Evolutionary conservation across 305 asterid species (phyloP), one percentile per base, ranked within the genome.

Genomic region (Andrographis paniculata): DNA sequence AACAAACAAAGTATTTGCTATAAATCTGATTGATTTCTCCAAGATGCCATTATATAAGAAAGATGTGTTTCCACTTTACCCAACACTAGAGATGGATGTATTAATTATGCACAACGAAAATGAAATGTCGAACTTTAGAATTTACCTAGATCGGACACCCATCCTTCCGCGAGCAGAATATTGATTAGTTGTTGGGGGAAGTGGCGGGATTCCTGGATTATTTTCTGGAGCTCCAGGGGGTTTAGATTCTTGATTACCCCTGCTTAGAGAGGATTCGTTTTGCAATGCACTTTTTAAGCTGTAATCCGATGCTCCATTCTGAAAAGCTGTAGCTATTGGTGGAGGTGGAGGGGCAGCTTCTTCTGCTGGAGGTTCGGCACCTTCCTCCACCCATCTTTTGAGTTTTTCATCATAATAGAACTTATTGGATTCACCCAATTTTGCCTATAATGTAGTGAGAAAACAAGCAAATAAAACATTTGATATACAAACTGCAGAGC

Each of bases 361-460:
- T 65, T 67, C 80, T 30, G 82, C 75, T 21, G 93, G 91, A 46
- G 72, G 76, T 28, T 59, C 86, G 48, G 75, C 89, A 23, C 99
- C 96, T 79, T 87, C 92, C 81, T 87, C 96, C 47, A 92, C 95
- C 99, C 99, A 92, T 71, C 95, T 81, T 75, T 87, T 81, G 52
- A 87, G 93, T 51, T 81, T 79, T 41, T 84, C 93, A 45, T 87
- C 93, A 45, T 79, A 92, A 62, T 81, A 79, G 31, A 87, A 87
- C 80, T 92, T 87, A 62, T 92, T 92, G 20, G 72, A 40, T 10
- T 87, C 94, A 28, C 99, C 99, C 78, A 92, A 72, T 74, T 87
- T 92, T 42, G 96, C 99, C 99, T 92, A 60, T 11, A 64, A 24
- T 16, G 45, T 9, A 54, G 39, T 24, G 42, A 21, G 36, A 58